These are phyloP conservation scores for Diutina catenulata DNA, from an alignment of 1,139 yeast genomes.

Conservation along the genomic window DNA sequence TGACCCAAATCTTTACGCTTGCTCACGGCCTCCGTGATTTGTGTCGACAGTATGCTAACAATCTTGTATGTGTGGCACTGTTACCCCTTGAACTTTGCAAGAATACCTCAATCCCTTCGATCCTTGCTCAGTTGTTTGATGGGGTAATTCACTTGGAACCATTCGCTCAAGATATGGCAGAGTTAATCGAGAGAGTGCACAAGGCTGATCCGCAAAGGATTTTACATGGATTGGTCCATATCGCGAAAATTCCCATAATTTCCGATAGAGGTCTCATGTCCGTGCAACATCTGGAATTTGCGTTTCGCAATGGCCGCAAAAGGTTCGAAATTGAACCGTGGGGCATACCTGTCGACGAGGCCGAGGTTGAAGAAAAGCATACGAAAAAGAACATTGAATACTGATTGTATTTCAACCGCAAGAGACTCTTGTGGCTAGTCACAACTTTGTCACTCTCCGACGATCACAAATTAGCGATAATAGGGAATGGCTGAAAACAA, in stretches of 20 bases:
- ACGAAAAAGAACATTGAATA: slow-evolving; percentile 28
- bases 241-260: slow-evolving; percentile 58
- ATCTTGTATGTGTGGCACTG: slow-evolving; percentile 39
- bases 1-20: slow-evolving; percentile 46
- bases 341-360: slow-evolving; percentile 86
- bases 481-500: too few species aligned
- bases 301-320: slow-evolving; percentile 76
- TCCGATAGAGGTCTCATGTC: slow-evolving; percentile 78
- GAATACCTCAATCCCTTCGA: slow-evolving; percentile 34
- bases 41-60: slow-evolving; percentile 32
- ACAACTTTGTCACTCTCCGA: too few species aligned
- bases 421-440: too few species aligned
- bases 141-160: slow-evolving; percentile 71
- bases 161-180: slow-evolving; percentile 63
- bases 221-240: slow-evolving; percentile 78
- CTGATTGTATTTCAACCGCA: too few species aligned
- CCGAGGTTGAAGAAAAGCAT: slow-evolving; percentile 22
- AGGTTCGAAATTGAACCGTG: slow-evolving; percentile 81
- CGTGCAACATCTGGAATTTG: slow-evolving; percentile 62
- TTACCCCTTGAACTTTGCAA: slow-evolving; percentile 53
- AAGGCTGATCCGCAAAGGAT: slow-evolving; percentile 63
- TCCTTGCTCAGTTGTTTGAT: slow-evolving; percentile 54
- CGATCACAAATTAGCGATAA: too few species aligned
- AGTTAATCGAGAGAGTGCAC: slow-evolving; percentile 54
- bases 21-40: slow-evolving; percentile 49